Evolutionary conservation across 305 asterid species (phyloP), one percentile per base, ranked within the genome.

Genomic region (Fraxinus latifolia): DNA sequence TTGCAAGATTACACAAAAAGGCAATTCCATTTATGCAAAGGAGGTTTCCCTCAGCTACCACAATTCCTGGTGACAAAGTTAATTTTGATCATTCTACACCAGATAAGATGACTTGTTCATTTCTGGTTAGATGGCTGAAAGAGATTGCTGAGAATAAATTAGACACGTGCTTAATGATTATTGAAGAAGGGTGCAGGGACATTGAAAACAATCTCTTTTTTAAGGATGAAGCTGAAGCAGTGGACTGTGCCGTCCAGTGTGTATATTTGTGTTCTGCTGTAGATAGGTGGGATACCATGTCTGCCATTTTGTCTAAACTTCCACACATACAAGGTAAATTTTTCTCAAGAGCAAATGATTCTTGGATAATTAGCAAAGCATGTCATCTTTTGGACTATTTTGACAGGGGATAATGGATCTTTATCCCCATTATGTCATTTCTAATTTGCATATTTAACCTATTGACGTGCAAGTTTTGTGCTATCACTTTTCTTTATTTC

Each of bases 251-350:
- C 78, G 88, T 96, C 84, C 91, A 91, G 74, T 94, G 98, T 86
- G 88, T 96, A 84, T 96, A 94, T 78, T 74, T 90, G 87, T 94
- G 98, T 87, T 85, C 97, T 85, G 95, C 88, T 77, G 84, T 91
- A 62, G 94, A 96, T 85, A 90, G 86, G 86, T 96, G 99, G 98
- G 89, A 85, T 87, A 91, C 89, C 44, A 94, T 96, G 99, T 82
- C 95, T 71, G 83, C 90, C 85, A 91, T 94, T 85, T 86, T 96
- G 85, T 90, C 97, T 77, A 92, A 89, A 89, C 94, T 96, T 86
- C 92, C 95, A 74, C 91, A 82, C 79, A 73, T 90, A 77, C 85
- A 83, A 89, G 97, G 99, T 96, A 92, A 60, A 31, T 37, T 73
- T 84, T 83, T 73, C 90, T 77, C 2, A 27, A 77, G 80, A 3